Base-by-base conservation (phyloP, 2,329 filamentous ascomycete genomes). In the Macroventuria anomochaeta region DNA sequence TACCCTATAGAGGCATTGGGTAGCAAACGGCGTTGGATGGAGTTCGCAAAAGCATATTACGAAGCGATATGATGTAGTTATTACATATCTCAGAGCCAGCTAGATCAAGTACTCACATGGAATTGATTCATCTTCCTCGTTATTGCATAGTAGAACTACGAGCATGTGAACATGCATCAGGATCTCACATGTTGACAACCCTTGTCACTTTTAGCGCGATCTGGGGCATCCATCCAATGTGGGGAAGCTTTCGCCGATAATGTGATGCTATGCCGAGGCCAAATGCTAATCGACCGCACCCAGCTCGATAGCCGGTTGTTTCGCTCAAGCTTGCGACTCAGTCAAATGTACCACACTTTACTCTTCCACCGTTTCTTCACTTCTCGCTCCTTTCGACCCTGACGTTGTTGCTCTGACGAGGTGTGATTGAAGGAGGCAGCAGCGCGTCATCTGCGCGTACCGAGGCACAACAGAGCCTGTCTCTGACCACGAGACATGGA, bases 191-290 rank as follows among this genome's bases (percentile, higher is more conserved):
- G 69, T 52, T 49, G 64, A 50, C 29, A 20, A 49, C 53, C 66
- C 59, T 53, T 52, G 64, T 56, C 49, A 15, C 36, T 7, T n/a
- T 61, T 52, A 61, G 59, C 55, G 57, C 57, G 44, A 61, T 58
- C 31, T 50, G 31, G 46, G 29, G 34, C 32, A 34, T n/a, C 15
- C 52, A 37, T 21, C 49, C 56, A 62, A 58, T 68, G 67, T 71
- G 68, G 69, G 67, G 68, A 68, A 67, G 58, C 43, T 55, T 32
- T 62, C 58, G 61, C 64, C 63, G 65, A 66, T 43, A 62, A 63
- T 53, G 65, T 69, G 69, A 71, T 65, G 68, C 65, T 62, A 68
- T 50, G 69, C 70, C 70, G 69, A 72, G 70, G 70, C 65, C 67
- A 67, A 59, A 63, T 63, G 59, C 57, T 42, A 40, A 53, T 54